Percentiles rank a stretch among this genome's conserved stretches.
Evolutionary conservation across 2,329 filamentous ascomycete species (phyloP).

Genomic region (Meredithiella fracta): DNA sequence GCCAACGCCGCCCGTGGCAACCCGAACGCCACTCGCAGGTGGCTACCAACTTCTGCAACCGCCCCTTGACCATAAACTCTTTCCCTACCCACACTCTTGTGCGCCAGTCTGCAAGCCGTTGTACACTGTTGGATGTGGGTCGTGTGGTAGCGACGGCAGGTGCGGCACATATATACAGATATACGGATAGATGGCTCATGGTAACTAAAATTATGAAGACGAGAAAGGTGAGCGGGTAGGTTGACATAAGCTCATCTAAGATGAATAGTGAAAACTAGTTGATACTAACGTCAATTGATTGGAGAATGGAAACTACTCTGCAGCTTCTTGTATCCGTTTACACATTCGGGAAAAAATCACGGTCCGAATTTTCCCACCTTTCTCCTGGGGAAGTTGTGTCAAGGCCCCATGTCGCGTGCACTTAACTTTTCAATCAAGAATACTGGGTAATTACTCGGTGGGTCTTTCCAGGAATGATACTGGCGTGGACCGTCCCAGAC

Average conservation of each 20-base stretch:
- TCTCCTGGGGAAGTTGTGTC: background rate
- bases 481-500: background rate
- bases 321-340: too few species aligned
- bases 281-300: too few species aligned
- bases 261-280: too few species aligned
- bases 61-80: background rate
- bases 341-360: too few species aligned
- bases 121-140: background rate
- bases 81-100: background rate
- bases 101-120: background rate
- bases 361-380: background rate
- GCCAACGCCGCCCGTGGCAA: too few species aligned
- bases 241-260: too few species aligned
- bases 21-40: too few species aligned
- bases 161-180: background rate
- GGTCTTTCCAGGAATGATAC: background rate
- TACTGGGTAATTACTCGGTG: too few species aligned
- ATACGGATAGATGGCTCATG: background rate
- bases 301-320: too few species aligned
- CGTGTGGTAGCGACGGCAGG: constrained; percentile 3
- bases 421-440: background rate
- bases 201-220: background rate
- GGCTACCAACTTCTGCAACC: background rate
- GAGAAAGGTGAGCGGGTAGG: too few species aligned
- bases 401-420: constrained; percentile 10